These are phyloP conservation scores for Jackrogersella multiformis DNA, from an alignment of 495 filamentous ascomycete species.

Conservation along the genomic window DNA sequence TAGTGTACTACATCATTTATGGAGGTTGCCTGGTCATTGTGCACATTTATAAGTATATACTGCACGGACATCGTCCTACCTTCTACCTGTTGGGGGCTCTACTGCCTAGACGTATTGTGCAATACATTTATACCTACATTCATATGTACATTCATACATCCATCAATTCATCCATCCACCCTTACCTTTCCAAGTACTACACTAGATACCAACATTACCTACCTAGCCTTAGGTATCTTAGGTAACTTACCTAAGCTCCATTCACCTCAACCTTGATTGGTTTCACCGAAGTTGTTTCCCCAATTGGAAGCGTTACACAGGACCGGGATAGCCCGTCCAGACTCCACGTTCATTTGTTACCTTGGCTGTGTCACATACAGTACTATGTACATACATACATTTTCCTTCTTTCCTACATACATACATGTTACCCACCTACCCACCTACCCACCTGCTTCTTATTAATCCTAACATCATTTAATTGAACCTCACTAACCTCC, in stretches of 20 bases:
- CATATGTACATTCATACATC: too few species aligned
- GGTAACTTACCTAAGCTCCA: not conserved
- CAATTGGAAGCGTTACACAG: conserved; percentile 34
- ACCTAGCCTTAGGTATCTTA: not conserved
- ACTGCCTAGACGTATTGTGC: too few species aligned
- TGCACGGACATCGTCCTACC: not conserved
- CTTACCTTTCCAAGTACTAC: not conserved
- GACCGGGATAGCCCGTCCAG: conserved; percentile 36
- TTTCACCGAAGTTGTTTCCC: conserved; percentile 29
- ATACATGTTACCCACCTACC: not conserved
- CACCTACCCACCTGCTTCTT: too few species aligned
- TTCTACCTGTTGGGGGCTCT: too few species aligned
- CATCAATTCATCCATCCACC: not conserved
- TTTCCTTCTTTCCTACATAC: not conserved
- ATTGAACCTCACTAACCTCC: conserved; percentile 23
- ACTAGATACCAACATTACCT: too few species aligned
- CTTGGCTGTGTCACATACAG: conserved; percentile 7
- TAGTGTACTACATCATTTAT: conserved; percentile 1
- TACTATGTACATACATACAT: not conserved
- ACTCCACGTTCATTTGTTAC: conserved; percentile 26
- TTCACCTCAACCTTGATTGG: conserved; percentile 26
- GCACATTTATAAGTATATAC: not conserved
- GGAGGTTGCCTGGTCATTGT: not conserved
- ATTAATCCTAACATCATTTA: too few species aligned
- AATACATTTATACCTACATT: too few species aligned